phyloP scores from a whole-genome alignment of 1,284 basidiomycete species.

The Irpex sp. region DNA sequence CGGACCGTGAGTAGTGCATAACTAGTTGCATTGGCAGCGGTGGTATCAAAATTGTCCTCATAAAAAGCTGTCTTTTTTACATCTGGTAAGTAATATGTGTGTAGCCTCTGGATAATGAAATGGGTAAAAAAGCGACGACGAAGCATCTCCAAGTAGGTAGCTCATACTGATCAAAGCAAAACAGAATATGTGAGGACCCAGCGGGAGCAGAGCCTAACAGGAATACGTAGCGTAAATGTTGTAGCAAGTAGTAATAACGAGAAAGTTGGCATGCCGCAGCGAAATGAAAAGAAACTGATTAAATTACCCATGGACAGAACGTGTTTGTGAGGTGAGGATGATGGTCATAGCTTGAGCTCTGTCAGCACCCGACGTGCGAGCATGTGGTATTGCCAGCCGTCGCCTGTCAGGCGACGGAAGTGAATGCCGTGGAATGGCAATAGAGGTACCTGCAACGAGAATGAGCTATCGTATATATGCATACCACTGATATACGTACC shows the following conservation, averaged over 20 bases:
- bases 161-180: background rate
- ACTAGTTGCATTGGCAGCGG: background rate
- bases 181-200: conserved; percentile 1
- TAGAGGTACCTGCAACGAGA: conserved; percentile 73
- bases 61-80: background rate
- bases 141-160: background rate
- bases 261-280: conserved; percentile 4
- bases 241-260: conserved; percentile 5
- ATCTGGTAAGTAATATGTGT: background rate
- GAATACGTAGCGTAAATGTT: background rate
- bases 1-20: background rate
- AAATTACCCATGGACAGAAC: background rate
- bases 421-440: conserved; percentile 93
- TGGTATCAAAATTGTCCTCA: background rate
- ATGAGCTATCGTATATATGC: conserved; percentile 5
- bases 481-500: conserved; percentile 41
- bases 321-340: background rate
- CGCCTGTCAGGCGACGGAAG: conserved; percentile 87
- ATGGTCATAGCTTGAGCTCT: conserved; percentile 80
- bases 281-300: background rate
- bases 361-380: conserved; percentile 90
- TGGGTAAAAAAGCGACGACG: background rate
- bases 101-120: too few relatives aligned
- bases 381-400: conserved; percentile 98
- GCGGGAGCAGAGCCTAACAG: background rate